Evolutionary conservation across 164 flowering plant species (phyloP).

Genomic region (Dillenia suffruticosa): DNA sequence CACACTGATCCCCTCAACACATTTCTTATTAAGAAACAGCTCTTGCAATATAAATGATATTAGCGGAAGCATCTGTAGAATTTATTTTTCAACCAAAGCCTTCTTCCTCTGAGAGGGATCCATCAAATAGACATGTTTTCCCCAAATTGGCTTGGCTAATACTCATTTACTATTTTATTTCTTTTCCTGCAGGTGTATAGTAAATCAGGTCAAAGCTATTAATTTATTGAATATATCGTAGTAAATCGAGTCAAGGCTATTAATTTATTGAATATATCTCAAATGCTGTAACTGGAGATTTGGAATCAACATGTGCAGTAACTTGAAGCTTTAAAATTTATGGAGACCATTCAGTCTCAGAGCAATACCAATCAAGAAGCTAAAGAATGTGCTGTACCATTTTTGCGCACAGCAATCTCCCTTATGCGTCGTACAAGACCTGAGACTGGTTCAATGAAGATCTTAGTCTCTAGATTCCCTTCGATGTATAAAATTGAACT

Average conservation of each 20-base stretch:
- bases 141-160: too few relatives aligned
- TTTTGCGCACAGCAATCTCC: constrained; percentile 77
- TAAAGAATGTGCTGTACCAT: constrained; percentile 41
- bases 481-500: constrained; percentile 76
- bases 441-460: constrained; percentile 67
- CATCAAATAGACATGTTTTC: too few relatives aligned
- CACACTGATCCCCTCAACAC: background rate
- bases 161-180: too few relatives aligned
- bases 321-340: too few relatives aligned
- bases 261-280: background rate
- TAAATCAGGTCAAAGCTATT: background rate
- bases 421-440: constrained; percentile 76
- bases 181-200: too few relatives aligned
- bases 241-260: background rate
- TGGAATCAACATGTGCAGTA: background rate
- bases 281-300: background rate
- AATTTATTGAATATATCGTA: background rate
- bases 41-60: background rate
- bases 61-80: background rate
- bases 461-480: constrained; percentile 85
- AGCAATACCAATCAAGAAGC: background rate
- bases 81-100: background rate
- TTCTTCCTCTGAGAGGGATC: background rate
- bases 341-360: too few relatives aligned
- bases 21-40: background rate